Evolutionary conservation across 306 rosid genomes (phyloP), one percentile per base, ranked within the genome.

Genomic region (Fagus crenata): DNA sequence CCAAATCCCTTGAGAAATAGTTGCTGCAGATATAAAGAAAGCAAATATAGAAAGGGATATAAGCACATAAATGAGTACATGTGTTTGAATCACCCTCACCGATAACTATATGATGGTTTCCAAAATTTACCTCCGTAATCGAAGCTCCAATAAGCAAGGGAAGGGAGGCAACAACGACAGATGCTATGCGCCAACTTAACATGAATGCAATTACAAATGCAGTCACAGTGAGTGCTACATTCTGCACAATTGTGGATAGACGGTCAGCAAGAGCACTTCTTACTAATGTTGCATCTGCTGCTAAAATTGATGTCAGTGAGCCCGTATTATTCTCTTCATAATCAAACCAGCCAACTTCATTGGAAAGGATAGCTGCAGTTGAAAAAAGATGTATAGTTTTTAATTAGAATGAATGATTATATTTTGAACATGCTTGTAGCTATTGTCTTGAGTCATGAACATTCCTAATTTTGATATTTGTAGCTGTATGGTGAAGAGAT

Each of bases 311-410:
- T 31, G 92, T 84, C 22, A 93, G 79, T 35, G 88, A 76, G 53
- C 98, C 95, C 13, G 95, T 93, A 86, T 85, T 85, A 80, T 91
- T 89, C 84, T 93, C 98, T 55, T 93, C 90, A 73, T 69, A 41
- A 82, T 91, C 98, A 67, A 93, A 93, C 98, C 96, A 93, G 1
- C 95, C 90, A 18, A 93, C 77, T 78, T 93, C 98, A 7, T 93
- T 93, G 46, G 77, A 73, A 77, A 93, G 95, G 17, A 93, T 85
- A 54, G 96, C 98, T 91, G 89, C 81, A 84, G 55, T 54, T 40
- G 51, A 73, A 67, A 77, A 58, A 17, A 79, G 67, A 74, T 49
- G 1, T 32, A 51, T 53, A 15, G 55, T 56, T 69, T 49, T 74
- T 42, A 46, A 46, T 46, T 46, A 77, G 69, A 42, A 7, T 31